Percentiles rank a stretch among this genome's conserved stretches.
phyloP scores from a whole-genome alignment of 805 yeast species.

The Candida mattraensis region DNA sequence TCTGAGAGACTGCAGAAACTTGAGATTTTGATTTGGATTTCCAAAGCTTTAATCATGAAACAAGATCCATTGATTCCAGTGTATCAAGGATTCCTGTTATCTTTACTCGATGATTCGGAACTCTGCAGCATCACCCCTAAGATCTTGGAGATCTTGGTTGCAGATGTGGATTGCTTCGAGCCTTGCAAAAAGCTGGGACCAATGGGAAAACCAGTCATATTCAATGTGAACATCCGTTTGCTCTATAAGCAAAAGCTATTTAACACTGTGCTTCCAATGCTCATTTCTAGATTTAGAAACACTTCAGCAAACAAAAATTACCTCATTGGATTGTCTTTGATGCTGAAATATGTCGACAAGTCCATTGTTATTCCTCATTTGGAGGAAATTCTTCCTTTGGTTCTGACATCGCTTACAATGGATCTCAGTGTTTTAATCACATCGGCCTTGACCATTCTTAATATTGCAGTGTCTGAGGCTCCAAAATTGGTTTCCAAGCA shows the following conservation, averaged over 20 bases:
- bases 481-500: constrained; percentile 53
- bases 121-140: constrained; percentile 46
- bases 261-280: constrained; percentile 52
- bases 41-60: constrained; percentile 66
- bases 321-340: constrained; percentile 63
- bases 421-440: constrained; percentile 22
- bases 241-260: constrained; percentile 83
- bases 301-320: constrained; percentile 41
- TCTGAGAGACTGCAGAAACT: constrained; percentile 32
- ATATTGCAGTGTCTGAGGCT: constrained; percentile 49
- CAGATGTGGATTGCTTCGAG: constrained; percentile 63
- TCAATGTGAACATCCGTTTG: constrained; percentile 58
- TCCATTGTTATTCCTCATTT: constrained; percentile 66
- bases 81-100: constrained; percentile 36
- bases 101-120: constrained; percentile 33
- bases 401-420: constrained; percentile 56
- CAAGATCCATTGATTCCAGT: constrained; percentile 43
- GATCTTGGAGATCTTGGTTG: constrained; percentile 61
- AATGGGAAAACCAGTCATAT: constrained; percentile 31
- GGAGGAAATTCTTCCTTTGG: constrained; percentile 63
- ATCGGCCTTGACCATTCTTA: constrained; percentile 27
- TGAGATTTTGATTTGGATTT: constrained; percentile 67
- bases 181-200: constrained; percentile 38
- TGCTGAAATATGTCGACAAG: constrained; percentile 64
- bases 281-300: constrained; percentile 48